Percentiles rank a stretch among this genome's conserved stretches.
These are phyloP conservation scores for Collybiopsis confluens DNA, from an alignment of 768 basidiomycete species.

Conservation along the genomic window DNA sequence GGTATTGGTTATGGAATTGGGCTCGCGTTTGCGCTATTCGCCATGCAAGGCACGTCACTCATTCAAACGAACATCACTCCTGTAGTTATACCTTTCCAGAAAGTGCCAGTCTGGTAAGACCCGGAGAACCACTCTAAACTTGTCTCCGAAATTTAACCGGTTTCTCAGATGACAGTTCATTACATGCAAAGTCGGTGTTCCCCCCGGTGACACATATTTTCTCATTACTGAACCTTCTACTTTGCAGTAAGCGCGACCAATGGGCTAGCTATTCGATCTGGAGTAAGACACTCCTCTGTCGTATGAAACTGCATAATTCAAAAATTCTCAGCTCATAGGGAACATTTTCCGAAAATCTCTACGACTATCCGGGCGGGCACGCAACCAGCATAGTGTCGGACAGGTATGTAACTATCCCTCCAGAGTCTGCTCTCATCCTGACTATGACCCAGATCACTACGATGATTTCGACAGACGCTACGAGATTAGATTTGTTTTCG, in stretches of 20 bases:
- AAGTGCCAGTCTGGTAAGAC: slow-evolving; percentile 27
- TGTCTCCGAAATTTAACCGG: not conserved
- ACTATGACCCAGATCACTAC: slow-evolving; percentile 47
- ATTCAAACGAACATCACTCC: too few species aligned
- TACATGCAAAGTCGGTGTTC: slow-evolving; percentile 23
- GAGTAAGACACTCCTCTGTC: slow-evolving; percentile 20
- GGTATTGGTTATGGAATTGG: slow-evolving; percentile 53
- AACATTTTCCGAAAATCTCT: slow-evolving; percentile 63
- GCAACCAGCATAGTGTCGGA: slow-evolving; percentile 56
- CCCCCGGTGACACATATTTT: not conserved
- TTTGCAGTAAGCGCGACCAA: slow-evolving; percentile 28
- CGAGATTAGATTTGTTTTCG: slow-evolving; percentile 48
- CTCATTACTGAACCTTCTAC: not conserved
- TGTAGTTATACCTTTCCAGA: slow-evolving; percentile 22
- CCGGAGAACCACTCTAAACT: not conserved
- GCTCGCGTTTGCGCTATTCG: slow-evolving; percentile 43
- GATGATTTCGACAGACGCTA: slow-evolving; percentile 62
- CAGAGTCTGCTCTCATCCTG: not conserved
- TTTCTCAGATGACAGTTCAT: slow-evolving; percentile 24
- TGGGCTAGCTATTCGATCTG: slow-evolving; percentile 32
- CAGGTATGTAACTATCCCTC: slow-evolving; percentile 9
- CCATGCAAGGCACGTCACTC: slow-evolving; percentile 42
- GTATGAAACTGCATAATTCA: not conserved
- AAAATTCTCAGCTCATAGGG: slow-evolving; percentile 31
- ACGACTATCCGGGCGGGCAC: slow-evolving; percentile 57